phyloP scores from a whole-genome alignment of 768 basidiomycete species.

The Mycena albidolilacea region DNA sequence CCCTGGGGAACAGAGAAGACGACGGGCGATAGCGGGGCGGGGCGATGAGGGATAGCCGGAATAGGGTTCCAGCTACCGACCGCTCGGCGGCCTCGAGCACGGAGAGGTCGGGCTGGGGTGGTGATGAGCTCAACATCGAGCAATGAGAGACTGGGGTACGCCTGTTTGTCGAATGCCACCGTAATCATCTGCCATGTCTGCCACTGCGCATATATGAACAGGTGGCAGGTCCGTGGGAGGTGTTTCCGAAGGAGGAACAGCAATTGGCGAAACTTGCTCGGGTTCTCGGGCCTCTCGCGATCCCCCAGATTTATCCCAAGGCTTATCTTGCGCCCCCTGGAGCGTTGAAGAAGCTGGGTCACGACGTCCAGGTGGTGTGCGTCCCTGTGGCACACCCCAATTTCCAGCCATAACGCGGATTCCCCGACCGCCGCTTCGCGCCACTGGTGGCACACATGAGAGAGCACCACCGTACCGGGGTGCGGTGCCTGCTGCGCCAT shows the following conservation, averaged over 20 bases:
- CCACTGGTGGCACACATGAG: conserved; percentile 34
- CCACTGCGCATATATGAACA: conserved; percentile 23
- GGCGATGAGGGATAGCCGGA: not conserved
- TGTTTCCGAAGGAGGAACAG: not conserved
- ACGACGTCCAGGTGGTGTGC: not conserved
- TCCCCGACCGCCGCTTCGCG: not conserved
- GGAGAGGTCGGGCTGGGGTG: not conserved
- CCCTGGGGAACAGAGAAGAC: conserved; percentile 2
- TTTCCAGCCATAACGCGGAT: conserved; percentile 7
- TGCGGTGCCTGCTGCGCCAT: not conserved
- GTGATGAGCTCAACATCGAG: conserved; percentile 22
- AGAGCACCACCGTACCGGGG: not conserved
- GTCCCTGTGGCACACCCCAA: not conserved
- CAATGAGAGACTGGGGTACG: conserved; percentile 6
- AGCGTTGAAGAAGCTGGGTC: not conserved
- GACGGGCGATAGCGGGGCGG: not conserved
- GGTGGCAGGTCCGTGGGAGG: not conserved
- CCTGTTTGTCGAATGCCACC: not conserved
- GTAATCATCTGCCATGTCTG: conserved; percentile 15
- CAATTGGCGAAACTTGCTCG: not conserved
- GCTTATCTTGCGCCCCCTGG: conserved; percentile 8
- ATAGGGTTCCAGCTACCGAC: too few relatives aligned
- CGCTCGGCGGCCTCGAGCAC: too few relatives aligned
- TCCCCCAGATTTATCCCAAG: conserved; percentile 18
- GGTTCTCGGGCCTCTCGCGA: not conserved